Percentiles rank a stretch among this genome's conserved stretches.
These are phyloP conservation scores for Hygrocybe coccinea DNA, from an alignment of 768 basidiomycete species.

Conservation along the genomic window DNA sequence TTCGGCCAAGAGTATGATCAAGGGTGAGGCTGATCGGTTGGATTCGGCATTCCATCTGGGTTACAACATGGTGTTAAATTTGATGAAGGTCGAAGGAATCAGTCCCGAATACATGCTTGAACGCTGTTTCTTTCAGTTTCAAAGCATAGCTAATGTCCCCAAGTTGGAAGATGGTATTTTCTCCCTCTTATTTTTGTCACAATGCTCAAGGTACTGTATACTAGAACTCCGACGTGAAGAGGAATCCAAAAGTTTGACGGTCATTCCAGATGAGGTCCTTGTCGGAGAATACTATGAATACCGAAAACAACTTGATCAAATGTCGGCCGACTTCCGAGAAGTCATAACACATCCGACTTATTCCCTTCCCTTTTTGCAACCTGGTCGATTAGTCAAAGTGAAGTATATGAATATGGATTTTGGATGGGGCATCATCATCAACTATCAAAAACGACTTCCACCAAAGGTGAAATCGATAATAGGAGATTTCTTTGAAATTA, in stretches of 20 bases:
- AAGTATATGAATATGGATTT: constrained; percentile 85
- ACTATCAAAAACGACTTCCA: constrained; percentile 82
- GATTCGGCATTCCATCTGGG: constrained; percentile 98
- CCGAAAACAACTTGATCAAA: constrained; percentile 88
- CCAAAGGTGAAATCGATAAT: constrained; percentile 55
- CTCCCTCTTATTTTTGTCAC: neutral
- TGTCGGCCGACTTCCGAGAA: constrained; percentile 81
- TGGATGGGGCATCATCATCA: constrained; percentile 94
- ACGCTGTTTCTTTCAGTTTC: constrained; percentile 97
- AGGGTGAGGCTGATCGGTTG: constrained; percentile 92
- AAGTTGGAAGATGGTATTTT: constrained; percentile 71
- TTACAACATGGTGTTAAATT: constrained; percentile 97
- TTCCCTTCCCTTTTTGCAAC: constrained; percentile 88
- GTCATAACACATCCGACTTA: constrained; percentile 96
- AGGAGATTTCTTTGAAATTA: neutral
- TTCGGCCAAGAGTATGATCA: constrained; percentile 94
- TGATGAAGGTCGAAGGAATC: constrained; percentile 98
- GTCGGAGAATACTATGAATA: constrained; percentile 90
- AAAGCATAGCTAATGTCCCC: constrained; percentile 90
- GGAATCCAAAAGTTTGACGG: constrained; percentile 52
- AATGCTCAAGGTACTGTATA: constrained; percentile 1
- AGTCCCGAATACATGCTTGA: constrained; percentile 98
- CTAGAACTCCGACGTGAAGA: constrained; percentile 76
- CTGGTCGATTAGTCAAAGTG: constrained; percentile 88
- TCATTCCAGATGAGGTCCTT: constrained; percentile 77